Evolutionary conservation across 83 land plant species (phyloP), one percentile per base, ranked within the genome.

Genomic region (Picea mariana): DNA sequence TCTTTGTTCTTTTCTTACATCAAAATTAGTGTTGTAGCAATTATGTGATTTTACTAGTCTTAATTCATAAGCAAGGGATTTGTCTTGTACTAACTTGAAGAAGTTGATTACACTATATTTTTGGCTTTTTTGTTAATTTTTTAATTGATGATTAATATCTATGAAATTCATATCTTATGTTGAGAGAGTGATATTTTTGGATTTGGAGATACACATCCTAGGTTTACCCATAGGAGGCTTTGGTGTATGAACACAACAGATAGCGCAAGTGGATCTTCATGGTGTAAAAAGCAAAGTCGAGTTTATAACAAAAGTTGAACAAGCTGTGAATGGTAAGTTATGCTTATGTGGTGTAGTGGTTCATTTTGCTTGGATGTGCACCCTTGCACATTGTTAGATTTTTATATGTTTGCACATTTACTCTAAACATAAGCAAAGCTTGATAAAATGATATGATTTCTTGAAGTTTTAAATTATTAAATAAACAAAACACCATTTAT

Each of bases 241-340:
- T 62, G 47, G 44, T 38, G 15, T 63, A 23, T 38, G 23, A 61
- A 4, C 64, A 24, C 38, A 73, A 82, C 90, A 95, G 98, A 93
- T 95, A 91, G 84, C 40, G 34, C 81, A 73, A 16, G 91, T 96
- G 69, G 81, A 92, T 77, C 87, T 96, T 62, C 87, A 82, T 24
- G 91, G 83, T 78, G 90, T 91, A 24, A 83, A 64, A 65, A 85
- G 84, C 63, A 87, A 86, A 78, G 82, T 84, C 18, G 95, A 91
- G 24, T 90, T 96, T 81, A 79, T 87, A 62, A 69, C 44, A 26
- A 91, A 85, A 82, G 82, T 96, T 21, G 65, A 85, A 72, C 82
- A 88, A 77, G 97, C 99, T 80, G 89, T 79, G 5, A 65, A 66
- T 87, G 92, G 99, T 96, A 83, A 16, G 79, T 49, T 47, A n/a